A percentile compares a stretch with the other conserved stretches of the same genome.
Evolutionary conservation across 352 stramenopile genomes (phyloP).

Genomic region (Globisporangium alternatum): DNA sequence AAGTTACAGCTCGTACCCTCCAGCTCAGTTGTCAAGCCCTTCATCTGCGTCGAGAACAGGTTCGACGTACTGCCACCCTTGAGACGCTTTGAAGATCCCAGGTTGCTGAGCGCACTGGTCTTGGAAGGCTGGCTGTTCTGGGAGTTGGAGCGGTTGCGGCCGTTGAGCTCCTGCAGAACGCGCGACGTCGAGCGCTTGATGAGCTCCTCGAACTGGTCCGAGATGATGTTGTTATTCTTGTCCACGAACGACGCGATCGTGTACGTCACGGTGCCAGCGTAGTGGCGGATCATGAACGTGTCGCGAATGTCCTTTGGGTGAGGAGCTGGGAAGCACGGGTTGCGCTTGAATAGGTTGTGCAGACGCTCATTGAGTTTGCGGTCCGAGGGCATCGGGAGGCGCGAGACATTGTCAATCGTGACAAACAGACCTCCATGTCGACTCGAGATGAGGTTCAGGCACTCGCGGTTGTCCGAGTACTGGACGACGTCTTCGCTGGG

Average conservation of each 20-base stretch:
- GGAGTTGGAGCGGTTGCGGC: conserved; percentile 43
- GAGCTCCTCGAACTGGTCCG: conserved; percentile 86
- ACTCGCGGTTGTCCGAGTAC: conserved; percentile 86
- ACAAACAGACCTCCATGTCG: conserved; percentile 78
- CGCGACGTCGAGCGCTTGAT: conserved; percentile 75
- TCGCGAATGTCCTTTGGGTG: conserved; percentile 84
- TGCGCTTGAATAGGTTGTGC: conserved; percentile 78
- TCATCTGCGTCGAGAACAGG: conserved; percentile 83
- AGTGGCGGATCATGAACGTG: conserved; percentile 84
- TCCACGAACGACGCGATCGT: conserved; percentile 84
- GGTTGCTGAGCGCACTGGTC: conserved; percentile 40
- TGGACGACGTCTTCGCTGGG: conserved; percentile 50
- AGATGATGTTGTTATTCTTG: conserved; percentile 92
- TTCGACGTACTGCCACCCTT: conserved; percentile 72
- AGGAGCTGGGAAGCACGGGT: conserved; percentile 78
- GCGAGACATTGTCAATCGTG: conserved; percentile 82
- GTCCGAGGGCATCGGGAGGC: conserved; percentile 84
- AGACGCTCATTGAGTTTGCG: conserved; percentile 84
- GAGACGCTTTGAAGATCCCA: conserved; percentile 43
- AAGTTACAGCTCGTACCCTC: conserved; percentile 91
- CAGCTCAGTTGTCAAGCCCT: conserved; percentile 77
- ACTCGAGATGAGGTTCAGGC: conserved; percentile 82
- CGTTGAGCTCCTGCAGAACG: conserved; percentile 67
- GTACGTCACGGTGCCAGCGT: conserved; percentile 83
- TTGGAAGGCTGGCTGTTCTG: conserved; percentile 44